Conservation (phyloP, 2,329 filamentous ascomycete species). For the Xylaria sp. region DNA sequence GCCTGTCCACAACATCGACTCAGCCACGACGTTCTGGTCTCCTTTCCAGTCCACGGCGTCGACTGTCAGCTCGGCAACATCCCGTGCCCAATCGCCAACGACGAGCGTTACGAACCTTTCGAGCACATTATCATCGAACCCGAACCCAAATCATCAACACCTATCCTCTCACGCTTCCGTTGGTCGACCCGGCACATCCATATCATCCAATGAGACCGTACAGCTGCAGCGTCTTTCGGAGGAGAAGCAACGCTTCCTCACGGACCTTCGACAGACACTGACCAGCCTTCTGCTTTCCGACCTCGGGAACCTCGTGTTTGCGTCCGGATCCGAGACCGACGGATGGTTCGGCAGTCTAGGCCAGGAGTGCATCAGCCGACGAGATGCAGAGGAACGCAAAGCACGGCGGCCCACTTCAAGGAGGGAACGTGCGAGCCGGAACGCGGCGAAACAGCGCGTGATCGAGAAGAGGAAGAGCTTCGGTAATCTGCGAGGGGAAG, state of each 20-base stretch:
- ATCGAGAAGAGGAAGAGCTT: slow-evolving; percentile 71
- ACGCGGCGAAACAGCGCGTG: slow-evolving; percentile 51
- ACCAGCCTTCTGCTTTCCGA: slow-evolving; percentile 88
- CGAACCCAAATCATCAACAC: slow-evolving; percentile 45
- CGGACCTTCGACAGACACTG: slow-evolving; percentile 75
- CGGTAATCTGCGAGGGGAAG: slow-evolving; percentile 62
- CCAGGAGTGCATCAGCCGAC: slow-evolving; percentile 66
- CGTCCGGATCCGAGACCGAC: slow-evolving; percentile 91
- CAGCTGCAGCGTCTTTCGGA: slow-evolving; percentile 64
- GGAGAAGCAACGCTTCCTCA: slow-evolving; percentile 78
- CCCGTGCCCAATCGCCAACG: slow-evolving; percentile 63
- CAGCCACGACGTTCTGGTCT: slow-evolving; percentile 84
- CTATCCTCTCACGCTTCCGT: slow-evolving; percentile 50
- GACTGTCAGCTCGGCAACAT: slow-evolving; percentile 62
- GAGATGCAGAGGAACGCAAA: slow-evolving; percentile 56
- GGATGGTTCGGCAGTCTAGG: slow-evolving; percentile 76
- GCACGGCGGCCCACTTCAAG: slow-evolving; percentile 44
- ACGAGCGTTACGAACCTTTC: slow-evolving; percentile 63
- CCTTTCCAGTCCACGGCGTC: slow-evolving; percentile 73
- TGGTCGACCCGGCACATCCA: slow-evolving; percentile 66
- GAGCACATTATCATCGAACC: slow-evolving; percentile 50
- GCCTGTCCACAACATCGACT: slow-evolving; percentile 72
- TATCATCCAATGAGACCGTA: slow-evolving; percentile 69
- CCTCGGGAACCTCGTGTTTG: slow-evolving; percentile 81
- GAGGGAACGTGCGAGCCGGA: slow-evolving; percentile 48